A percentile compares a stretch with the other conserved stretches of the same genome.
phyloP scores from a whole-genome alignment of 371 early-diverging fungal species.

The Mortierella sp. region DNA sequence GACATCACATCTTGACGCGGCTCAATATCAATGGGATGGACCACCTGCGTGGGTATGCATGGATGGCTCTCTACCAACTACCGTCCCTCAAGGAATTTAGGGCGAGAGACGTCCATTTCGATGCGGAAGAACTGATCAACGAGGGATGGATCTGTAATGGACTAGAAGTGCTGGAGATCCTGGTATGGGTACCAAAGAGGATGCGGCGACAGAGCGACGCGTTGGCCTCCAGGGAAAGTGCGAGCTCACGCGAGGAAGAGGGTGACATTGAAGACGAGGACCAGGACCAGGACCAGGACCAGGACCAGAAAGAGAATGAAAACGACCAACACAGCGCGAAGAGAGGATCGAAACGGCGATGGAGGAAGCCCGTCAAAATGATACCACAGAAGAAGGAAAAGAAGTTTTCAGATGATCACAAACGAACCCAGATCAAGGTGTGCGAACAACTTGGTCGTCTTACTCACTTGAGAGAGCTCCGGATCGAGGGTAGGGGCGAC shows the following conservation, averaged over 20 bases:
- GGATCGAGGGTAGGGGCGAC: not conserved
- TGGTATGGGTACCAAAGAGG: not conserved
- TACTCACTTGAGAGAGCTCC: conserved; percentile 5
- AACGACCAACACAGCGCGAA: not conserved
- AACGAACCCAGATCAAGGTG: conserved; percentile 8
- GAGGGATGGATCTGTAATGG: conserved; percentile 22
- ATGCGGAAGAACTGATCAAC: conserved; percentile 4
- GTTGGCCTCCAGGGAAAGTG: too few species aligned
- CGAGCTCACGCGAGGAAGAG: too few species aligned
- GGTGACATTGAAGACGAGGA: not conserved
- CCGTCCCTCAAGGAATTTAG: conserved; percentile 12
- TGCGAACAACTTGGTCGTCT: conserved; percentile 27
- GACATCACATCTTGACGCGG: not conserved
- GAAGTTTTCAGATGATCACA: not conserved
- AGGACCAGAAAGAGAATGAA: not conserved
- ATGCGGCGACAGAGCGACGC: not conserved
- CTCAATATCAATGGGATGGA: conserved; percentile 17
- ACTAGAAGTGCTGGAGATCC: conserved; percentile 13
- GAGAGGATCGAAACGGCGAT: too few species aligned
- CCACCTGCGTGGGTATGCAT: not conserved
- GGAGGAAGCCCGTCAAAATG: too few species aligned
- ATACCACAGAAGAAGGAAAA: too few species aligned
- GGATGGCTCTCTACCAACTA: conserved; percentile 6
- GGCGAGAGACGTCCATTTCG: conserved; percentile 11
- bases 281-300: too few species aligned